A percentile compares a stretch with the other conserved stretches of the same genome.
Evolutionary conservation across 345 rosid species (phyloP).

Genomic region (Eutrema heterophyllum): DNA sequence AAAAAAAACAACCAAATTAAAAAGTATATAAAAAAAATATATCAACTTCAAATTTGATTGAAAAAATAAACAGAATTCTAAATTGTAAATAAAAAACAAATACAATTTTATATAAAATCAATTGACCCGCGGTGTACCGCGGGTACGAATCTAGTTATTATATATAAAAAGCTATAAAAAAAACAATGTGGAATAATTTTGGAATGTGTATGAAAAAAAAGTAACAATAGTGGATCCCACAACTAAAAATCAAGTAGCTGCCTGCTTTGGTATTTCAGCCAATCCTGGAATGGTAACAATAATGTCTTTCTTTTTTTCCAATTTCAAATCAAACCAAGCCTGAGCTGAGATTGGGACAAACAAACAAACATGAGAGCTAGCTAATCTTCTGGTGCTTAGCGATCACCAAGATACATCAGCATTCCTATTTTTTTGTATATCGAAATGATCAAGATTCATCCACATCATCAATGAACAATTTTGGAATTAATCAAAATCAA

Average conservation of each 20-base stretch:
- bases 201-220: neutral
- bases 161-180: no score
- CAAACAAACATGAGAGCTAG: neutral
- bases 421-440: neutral
- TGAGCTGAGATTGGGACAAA: neutral
- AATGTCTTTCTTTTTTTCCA: neutral
- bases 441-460: neutral
- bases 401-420: neutral
- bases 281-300: neutral
- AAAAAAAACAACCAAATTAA: no score
- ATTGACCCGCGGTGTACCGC: no score
- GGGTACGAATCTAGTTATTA: no score
- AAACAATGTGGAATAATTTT: neutral
- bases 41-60: no score
- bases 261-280: neutral
- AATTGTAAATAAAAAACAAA: no score
- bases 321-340: conserved; percentile 1
- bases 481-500: neutral
- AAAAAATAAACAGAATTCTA: no score
- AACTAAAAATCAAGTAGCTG: neutral
- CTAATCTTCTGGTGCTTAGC: neutral
- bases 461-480: neutral
- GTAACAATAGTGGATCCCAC: conserved; percentile 4
- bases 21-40: no score
- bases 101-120: no score